These are phyloP conservation scores for Psophocarpus tetragonolobus DNA, from an alignment of 306 rosid genomes.

Conservation along the genomic window DNA sequence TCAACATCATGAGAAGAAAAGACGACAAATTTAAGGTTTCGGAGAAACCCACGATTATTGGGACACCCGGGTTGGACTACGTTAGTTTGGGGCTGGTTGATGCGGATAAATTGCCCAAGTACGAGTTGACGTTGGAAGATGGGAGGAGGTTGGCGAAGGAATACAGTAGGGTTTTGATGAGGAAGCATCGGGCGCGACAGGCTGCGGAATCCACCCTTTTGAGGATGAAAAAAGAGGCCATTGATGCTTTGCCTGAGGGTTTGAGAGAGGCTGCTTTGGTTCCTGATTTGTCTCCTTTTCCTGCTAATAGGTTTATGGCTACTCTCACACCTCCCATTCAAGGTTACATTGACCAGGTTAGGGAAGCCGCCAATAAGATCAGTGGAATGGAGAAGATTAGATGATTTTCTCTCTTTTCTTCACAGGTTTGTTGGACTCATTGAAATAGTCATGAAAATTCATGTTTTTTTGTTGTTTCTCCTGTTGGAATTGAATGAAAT, in stretches of 20 bases:
- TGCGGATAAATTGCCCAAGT: slow-evolving; percentile 70
- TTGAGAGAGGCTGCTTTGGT: slow-evolving; percentile 79
- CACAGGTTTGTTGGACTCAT: background rate
- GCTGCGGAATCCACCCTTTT: slow-evolving; percentile 71
- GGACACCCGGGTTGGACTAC: slow-evolving; percentile 78
- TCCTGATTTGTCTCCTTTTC: slow-evolving; percentile 78
- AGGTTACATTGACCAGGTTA: slow-evolving; percentile 70
- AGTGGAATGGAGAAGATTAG: slow-evolving; percentile 79
- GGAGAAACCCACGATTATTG: slow-evolving; percentile 61
- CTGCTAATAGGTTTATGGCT: slow-evolving; percentile 72
- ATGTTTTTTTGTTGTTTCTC: background rate
- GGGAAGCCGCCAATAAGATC: slow-evolving; percentile 76
- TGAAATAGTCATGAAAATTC: background rate
- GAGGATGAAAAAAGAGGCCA: slow-evolving; percentile 74
- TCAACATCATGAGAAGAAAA: slow-evolving; percentile 61
- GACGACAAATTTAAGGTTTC: slow-evolving; percentile 47
- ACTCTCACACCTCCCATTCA: slow-evolving; percentile 87
- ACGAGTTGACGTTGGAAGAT: slow-evolving; percentile 74
- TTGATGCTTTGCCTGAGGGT: slow-evolving; percentile 79
- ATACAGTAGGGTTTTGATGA: slow-evolving; percentile 84
- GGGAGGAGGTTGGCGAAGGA: slow-evolving; percentile 87
- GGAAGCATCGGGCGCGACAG: slow-evolving; percentile 74
- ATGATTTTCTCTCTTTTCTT: slow-evolving; percentile 38
- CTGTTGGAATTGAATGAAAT: background rate
- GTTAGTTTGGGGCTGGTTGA: slow-evolving; percentile 75